Percentiles rank a stretch among this genome's conserved stretches.
phyloP scores from a whole-genome alignment of 2,329 filamentous ascomycete species.

The Colletotrichum godetiae region DNA sequence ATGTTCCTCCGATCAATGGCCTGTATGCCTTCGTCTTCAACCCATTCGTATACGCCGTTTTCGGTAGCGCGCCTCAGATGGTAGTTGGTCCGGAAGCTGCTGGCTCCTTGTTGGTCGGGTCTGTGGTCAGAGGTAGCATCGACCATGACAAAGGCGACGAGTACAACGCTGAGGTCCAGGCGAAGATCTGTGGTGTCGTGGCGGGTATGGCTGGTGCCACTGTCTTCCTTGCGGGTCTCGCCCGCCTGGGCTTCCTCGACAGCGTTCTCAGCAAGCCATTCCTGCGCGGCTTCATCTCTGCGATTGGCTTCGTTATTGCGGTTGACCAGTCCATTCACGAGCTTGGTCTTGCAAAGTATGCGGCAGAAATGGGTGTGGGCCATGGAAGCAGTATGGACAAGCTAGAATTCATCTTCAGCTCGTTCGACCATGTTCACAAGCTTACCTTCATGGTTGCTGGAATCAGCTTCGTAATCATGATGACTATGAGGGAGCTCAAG shows the following conservation, averaged over 20 bases:
- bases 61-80: slow-evolving; percentile 94
- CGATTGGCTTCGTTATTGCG: slow-evolving; percentile 95
- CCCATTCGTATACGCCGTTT: slow-evolving; percentile 87
- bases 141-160: slow-evolving; percentile 73
- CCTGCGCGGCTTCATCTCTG: slow-evolving; percentile 93
- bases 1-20: slow-evolving; percentile 92
- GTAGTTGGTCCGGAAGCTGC: slow-evolving; percentile 95
- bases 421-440: slow-evolving; percentile 74
- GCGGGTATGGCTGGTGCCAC: slow-evolving; percentile 89
- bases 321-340: slow-evolving; percentile 95
- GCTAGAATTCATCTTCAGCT: slow-evolving; percentile 79
- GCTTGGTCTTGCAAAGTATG: slow-evolving; percentile 77
- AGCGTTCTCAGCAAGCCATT: slow-evolving; percentile 95
- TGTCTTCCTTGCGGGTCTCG: slow-evolving; percentile 87
- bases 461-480: slow-evolving; percentile 86
- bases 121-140: slow-evolving; percentile 83
- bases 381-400: slow-evolving; percentile 92
- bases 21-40: slow-evolving; percentile 95
- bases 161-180: slow-evolving; percentile 77
- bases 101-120: slow-evolving; percentile 89
- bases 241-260: slow-evolving; percentile 90
- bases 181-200: slow-evolving; percentile 86
- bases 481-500: slow-evolving; percentile 89
- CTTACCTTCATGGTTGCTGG: slow-evolving; percentile 83
- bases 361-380: slow-evolving; percentile 72